A percentile compares a stretch with the other conserved stretches of the same genome.
These are phyloP conservation scores for Leccinum fallax DNA, from an alignment of 1,284 basidiomycete genomes.

Conservation along the genomic window DNA sequence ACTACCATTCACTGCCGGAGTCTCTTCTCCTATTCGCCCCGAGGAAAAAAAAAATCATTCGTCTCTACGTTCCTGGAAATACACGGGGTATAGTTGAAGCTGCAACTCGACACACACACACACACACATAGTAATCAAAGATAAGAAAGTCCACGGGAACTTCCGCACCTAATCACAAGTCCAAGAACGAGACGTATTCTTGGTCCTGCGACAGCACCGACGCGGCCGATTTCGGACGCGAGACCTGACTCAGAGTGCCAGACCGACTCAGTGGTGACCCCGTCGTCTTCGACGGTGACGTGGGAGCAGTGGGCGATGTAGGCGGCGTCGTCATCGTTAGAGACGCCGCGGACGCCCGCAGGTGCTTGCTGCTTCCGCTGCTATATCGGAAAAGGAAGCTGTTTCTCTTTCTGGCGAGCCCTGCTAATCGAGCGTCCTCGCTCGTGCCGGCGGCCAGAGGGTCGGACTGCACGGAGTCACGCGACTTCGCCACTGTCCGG, in stretches of 20 bases:
- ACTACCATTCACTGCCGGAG: neutral
- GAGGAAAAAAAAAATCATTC: neutral
- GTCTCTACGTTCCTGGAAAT: neutral
- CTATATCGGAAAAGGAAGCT: slow-evolving; percentile 8
- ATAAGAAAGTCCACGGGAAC: neutral
- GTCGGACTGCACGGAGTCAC: neutral
- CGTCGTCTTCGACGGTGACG: neutral
- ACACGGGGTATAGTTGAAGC: neutral
- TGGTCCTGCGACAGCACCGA: slow-evolving; percentile 18
- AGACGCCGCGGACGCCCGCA: neutral
- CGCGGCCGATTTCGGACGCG: neutral
- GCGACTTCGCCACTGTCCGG: neutral
- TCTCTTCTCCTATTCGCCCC: neutral
- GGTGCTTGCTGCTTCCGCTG: neutral
- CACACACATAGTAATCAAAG: neutral
- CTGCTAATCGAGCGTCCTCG: neutral
- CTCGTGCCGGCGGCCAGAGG: neutral
- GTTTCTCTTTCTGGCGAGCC: slow-evolving; percentile 3
- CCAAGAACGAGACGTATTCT: slow-evolving; percentile 35
- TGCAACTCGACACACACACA: neutral
- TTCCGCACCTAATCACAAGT: slow-evolving; percentile 18
- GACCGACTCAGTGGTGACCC: neutral
- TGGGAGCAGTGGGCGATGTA: neutral
- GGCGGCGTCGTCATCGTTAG: neutral
- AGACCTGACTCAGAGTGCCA: neutral